These are phyloP conservation scores for Astraeus odoratus DNA, from an alignment of 768 basidiomycete genomes.

Conservation along the genomic window DNA sequence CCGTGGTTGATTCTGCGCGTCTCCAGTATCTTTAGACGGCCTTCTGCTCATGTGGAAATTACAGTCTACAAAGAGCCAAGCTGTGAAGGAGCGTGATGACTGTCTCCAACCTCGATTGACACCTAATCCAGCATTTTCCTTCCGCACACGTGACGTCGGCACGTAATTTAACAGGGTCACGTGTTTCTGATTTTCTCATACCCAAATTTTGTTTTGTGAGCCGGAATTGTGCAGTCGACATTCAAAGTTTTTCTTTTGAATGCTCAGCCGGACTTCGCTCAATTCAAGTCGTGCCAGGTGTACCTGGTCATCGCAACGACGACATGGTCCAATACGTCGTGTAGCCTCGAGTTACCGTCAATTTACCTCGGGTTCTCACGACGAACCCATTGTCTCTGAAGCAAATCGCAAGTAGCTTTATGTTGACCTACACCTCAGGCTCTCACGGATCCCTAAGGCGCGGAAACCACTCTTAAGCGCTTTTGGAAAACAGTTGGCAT, in stretches of 20 bases:
- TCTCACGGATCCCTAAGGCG: conserved; percentile 43
- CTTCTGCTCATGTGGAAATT: conserved; percentile 16
- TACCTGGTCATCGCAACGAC: neutral
- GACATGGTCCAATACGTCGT: neutral
- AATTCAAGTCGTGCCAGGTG: conserved; percentile 4
- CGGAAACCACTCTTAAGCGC: conserved; percentile 77
- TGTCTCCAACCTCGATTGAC: neutral
- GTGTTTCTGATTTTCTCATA: conserved; percentile 12
- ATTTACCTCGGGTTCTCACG: conserved; percentile 17
- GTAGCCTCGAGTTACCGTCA: conserved; percentile 1
- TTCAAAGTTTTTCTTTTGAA: neutral
- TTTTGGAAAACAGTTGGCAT: conserved; percentile 95
- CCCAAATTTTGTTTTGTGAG: too few relatives aligned
- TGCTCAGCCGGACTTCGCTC: conserved; percentile 9
- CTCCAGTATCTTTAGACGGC: neutral
- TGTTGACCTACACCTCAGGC: neutral
- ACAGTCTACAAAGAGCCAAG: neutral
- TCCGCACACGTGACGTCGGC: neutral
- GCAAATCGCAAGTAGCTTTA: conserved; percentile 50
- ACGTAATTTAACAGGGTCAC: conserved; percentile 10
- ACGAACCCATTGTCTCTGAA: conserved; percentile 46
- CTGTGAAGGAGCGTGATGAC: neutral
- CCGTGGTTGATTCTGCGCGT: conserved; percentile 24
- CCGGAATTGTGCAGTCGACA: too few relatives aligned
- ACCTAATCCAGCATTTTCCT: too few relatives aligned